These are phyloP conservation scores for Primulina eburnea DNA, from an alignment of 257 asterid genomes.

Conservation along the genomic window DNA sequence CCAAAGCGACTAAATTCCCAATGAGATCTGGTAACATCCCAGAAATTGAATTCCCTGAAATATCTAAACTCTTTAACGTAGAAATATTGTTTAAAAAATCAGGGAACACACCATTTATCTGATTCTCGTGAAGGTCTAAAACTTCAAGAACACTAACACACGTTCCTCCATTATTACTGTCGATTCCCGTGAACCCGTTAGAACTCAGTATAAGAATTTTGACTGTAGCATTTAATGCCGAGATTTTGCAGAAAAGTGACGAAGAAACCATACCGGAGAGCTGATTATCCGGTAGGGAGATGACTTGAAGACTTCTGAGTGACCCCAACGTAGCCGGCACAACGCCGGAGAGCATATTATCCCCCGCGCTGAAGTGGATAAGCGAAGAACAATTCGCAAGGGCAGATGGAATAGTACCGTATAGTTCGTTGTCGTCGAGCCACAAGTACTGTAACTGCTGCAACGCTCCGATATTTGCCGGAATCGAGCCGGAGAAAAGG, in stretches of 20 bases:
- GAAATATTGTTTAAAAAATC: constrained; percentile 39
- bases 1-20: constrained; percentile 45
- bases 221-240: constrained; percentile 48
- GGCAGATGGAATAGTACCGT: constrained; percentile 77
- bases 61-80: constrained; percentile 47
- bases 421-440: constrained; percentile 57
- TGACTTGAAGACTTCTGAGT: constrained; percentile 41
- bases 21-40: constrained; percentile 50
- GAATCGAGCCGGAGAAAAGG: constrained; percentile 58
- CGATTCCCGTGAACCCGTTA: constrained; percentile 75
- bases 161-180: constrained; percentile 26
- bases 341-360: constrained; percentile 57
- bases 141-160: constrained; percentile 53
- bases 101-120: constrained; percentile 61
- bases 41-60: constrained; percentile 58
- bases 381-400: constrained; percentile 68
- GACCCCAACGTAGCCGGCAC: constrained; percentile 66
- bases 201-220: constrained; percentile 59
- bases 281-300: constrained; percentile 57
- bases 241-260: constrained; percentile 50
- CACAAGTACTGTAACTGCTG: constrained; percentile 49
- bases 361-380: constrained; percentile 62
- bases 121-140: constrained; percentile 72
- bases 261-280: constrained; percentile 66
- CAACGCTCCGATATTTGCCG: constrained; percentile 50